These are phyloP conservation scores for Pichia heedii DNA, from an alignment of 805 yeast species.

Conservation along the genomic window DNA sequence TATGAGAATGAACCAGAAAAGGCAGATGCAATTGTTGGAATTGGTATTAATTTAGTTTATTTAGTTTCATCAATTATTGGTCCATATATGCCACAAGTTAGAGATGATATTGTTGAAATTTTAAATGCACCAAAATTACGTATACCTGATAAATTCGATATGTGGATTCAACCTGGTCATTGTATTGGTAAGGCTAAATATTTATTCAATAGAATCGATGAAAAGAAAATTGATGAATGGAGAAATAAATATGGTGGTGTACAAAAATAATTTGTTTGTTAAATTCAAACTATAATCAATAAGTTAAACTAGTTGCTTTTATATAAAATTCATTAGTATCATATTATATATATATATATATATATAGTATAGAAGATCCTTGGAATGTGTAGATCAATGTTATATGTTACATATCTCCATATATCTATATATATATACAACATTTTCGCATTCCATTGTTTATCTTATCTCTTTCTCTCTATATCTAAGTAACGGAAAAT, in stretches of 20 bases:
- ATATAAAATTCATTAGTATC: too few relatives aligned
- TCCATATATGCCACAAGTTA: slow-evolving; percentile 88
- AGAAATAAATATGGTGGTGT: slow-evolving; percentile 79
- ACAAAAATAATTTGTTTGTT: slow-evolving; percentile 31
- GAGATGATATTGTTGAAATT: slow-evolving; percentile 61
- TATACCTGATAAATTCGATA: slow-evolving; percentile 67
- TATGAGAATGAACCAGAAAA: slow-evolving; percentile 66
- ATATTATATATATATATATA: too few relatives aligned
- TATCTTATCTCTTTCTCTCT: too few relatives aligned
- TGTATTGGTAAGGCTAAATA: slow-evolving; percentile 86
- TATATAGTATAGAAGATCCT: too few relatives aligned
- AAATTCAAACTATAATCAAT: neutral
- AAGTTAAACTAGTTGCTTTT: neutral
- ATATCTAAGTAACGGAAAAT: too few relatives aligned
- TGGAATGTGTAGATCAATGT: too few relatives aligned
- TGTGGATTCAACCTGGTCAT: slow-evolving; percentile 70
- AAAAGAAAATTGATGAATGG: slow-evolving; percentile 80
- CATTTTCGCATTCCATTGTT: too few relatives aligned
- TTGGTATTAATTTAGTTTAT: slow-evolving; percentile 82
- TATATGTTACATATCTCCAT: too few relatives aligned
- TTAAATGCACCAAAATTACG: slow-evolving; percentile 73
- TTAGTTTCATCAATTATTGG: slow-evolving; percentile 70
- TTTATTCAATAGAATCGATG: slow-evolving; percentile 87
- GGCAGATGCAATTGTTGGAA: slow-evolving; percentile 87
- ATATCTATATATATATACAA: too few relatives aligned